Conservation (phyloP, 2,329 filamentous ascomycete genomes). For the Cladosporium sp. region DNA sequence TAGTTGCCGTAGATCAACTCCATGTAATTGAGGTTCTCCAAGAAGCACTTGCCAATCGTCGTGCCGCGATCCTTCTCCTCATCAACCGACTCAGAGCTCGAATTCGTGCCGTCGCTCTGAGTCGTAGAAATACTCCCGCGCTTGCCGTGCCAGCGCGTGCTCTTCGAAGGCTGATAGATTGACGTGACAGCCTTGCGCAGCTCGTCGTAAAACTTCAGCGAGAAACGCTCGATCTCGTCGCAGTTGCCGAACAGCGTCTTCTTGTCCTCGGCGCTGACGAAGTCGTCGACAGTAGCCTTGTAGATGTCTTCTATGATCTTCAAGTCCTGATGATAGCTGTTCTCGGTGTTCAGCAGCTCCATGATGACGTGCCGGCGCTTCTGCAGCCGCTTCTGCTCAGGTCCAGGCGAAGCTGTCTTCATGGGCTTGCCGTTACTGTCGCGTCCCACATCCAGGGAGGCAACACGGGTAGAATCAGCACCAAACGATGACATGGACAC, state of each 20-base stretch:
- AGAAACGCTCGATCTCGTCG: constrained; percentile 82
- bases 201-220: constrained; percentile 68
- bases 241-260: constrained; percentile 90
- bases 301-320: constrained; percentile 97
- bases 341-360: constrained; percentile 88
- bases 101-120: constrained; percentile 30
- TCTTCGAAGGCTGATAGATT: constrained; percentile 64
- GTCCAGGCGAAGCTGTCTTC: constrained; percentile 23
- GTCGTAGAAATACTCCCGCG: constrained; percentile 44
- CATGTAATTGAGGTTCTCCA: constrained; percentile 51
- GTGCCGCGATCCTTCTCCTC: constrained; percentile 54
- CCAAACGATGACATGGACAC: constrained; percentile 31
- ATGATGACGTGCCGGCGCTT: constrained; percentile 81
- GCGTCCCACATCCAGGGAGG: constrained; percentile 21
- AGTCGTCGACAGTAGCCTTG: constrained; percentile 74
- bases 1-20: constrained; percentile 61
- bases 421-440: constrained; percentile 18
- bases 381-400: constrained; percentile 61
- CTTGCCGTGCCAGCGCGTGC: constrained; percentile 48
- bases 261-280: constrained; percentile 75
- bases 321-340: constrained; percentile 88
- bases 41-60: constrained; percentile 53
- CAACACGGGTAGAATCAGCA: constrained; percentile 22
- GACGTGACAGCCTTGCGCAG: constrained; percentile 74
- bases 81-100: constrained; percentile 31